Conservation (phyloP, 176 grass and related monocot species). For the Rhipidocladum racemiflorum region DNA sequence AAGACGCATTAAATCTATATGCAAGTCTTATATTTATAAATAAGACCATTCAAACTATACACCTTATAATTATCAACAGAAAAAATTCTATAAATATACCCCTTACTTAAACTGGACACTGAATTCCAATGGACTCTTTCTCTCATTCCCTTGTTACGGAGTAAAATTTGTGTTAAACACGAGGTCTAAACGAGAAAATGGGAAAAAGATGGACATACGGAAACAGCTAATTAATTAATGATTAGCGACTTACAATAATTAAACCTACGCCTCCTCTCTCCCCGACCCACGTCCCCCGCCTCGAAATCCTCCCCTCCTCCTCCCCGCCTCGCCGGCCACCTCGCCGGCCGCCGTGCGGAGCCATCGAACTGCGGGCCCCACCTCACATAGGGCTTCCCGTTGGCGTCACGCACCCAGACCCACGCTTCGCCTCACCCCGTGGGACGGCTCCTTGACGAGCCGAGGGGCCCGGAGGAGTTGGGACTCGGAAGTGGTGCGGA, state of each 20-base stretch:
- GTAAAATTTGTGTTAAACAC: background rate
- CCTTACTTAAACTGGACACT: too few relatives aligned
- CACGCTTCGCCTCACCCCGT: background rate
- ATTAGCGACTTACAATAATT: background rate
- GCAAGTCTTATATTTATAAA: too few relatives aligned
- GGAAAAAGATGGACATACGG: background rate
- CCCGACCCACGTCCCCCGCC: background rate
- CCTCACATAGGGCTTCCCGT: background rate
- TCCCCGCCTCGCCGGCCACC: slow-evolving; percentile 39
- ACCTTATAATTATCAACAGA: too few relatives aligned
- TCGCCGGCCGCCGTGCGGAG: background rate
- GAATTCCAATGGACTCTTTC: too few relatives aligned
- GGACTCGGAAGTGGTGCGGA: background rate
- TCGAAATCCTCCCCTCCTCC: background rate
- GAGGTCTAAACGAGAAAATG: background rate
- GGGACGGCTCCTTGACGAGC: slow-evolving; percentile 17
- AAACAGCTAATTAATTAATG: background rate
- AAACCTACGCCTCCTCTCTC: slow-evolving; percentile 1
- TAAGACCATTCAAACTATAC: too few relatives aligned
- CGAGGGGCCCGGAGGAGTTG: background rate
- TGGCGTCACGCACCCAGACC: background rate
- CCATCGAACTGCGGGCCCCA: too few relatives aligned
- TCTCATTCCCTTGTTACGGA: too few relatives aligned
- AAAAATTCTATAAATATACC: too few relatives aligned
- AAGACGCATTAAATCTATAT: too few relatives aligned